Base-by-base conservation (phyloP, 805 yeast genomes). In the Myxozyma vanderwaltii region DNA sequence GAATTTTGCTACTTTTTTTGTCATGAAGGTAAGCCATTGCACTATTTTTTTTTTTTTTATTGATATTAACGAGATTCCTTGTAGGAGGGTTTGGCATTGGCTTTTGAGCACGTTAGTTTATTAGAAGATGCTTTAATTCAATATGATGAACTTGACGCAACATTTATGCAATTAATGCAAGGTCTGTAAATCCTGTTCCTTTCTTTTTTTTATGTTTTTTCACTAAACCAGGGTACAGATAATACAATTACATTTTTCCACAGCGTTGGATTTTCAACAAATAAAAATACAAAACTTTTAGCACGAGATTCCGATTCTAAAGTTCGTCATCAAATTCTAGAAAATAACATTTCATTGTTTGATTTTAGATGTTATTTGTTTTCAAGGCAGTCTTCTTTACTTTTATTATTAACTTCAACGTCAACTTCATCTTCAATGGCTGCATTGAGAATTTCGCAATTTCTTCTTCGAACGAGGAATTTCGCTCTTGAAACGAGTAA, bases 101-200 rank as follows among this genome's bases (percentile, higher is more conserved):
- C 82, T 2, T 78, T 82, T 56, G 81, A 80, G 55, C 80, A 80
- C 47, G 76, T 89, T 74, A 78, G 79, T 26, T 77, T 87, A 24
- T 71, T 76, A 26, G 86, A 85, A 27, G 91, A 88, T 53, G 79
- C 92, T 0, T 69, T 86, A 36, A 72, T 70, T 2, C 77, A 80
- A 23, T 86, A 83, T 63, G 79, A 81, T 33, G 75, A 74, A 29
- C 66, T 88, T 4, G 76, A 77, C 17, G 58, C 66, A 1, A 63
- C 71, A 6, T 75, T 76, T 31, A 65, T 70, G 31, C 66, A 57
- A 35, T 66, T 58, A 35, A 60, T 54, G 45, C 58, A 59, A 38
- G 65, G 45, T 33, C 17, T 17, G 45, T 27, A 27, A 4, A 40
- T 23, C 3, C 26, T 17, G 1, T 26, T 5, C 12, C 17, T 46